Evolutionary conservation across 164 flowering plant species (phyloP).

Genomic region (Magnolia sinica): DNA sequence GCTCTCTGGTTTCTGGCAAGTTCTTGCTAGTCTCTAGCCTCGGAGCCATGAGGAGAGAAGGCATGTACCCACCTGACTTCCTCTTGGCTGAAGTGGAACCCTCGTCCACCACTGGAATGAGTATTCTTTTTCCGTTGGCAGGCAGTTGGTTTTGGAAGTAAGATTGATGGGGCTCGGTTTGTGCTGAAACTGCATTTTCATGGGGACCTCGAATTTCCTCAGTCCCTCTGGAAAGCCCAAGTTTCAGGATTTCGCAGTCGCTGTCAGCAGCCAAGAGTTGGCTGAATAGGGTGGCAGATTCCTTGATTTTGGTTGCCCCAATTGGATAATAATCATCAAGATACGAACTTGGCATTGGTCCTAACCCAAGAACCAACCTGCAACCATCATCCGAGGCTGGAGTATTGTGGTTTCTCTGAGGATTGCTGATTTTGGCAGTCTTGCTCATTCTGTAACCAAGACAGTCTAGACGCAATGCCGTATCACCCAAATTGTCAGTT

Average conservation of each 20-base stretch:
- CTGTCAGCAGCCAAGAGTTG: conserved; percentile 31
- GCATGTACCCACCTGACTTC: conserved; percentile 85
- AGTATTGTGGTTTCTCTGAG: conserved; percentile 12
- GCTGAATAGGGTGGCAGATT: conserved; percentile 21
- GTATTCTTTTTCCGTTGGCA: conserved; percentile 13
- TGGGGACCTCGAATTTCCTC: conserved; percentile 27
- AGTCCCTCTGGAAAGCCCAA: conserved; percentile 55
- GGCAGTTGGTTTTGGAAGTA: conserved; percentile 16
- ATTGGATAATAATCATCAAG: conserved; percentile 20
- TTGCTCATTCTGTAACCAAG: conserved; percentile 42
- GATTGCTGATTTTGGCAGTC: conserved; percentile 19
- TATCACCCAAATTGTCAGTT: conserved; percentile 45
- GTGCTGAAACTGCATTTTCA: conserved; percentile 35
- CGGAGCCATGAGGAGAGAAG: conserved; percentile 74
- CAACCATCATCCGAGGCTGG: conserved; percentile 64
- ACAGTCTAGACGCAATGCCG: conserved; percentile 57
- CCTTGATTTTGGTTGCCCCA: conserved; percentile 29
- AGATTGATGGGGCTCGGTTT: conserved; percentile 19
- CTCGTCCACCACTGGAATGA: conserved; percentile 60
- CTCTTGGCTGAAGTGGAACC: conserved; percentile 86
- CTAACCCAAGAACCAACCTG: conserved; percentile 79
- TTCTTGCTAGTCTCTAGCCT: conserved; percentile 28
- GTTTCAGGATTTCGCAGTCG: conserved; percentile 53
- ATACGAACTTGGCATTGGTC: conserved; percentile 57
- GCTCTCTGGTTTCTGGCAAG: conserved; percentile 23